Evolutionary conservation across 345 rosid genomes (phyloP), one percentile per base, ranked within the genome.

Genomic region (Lepidium didymum): DNA sequence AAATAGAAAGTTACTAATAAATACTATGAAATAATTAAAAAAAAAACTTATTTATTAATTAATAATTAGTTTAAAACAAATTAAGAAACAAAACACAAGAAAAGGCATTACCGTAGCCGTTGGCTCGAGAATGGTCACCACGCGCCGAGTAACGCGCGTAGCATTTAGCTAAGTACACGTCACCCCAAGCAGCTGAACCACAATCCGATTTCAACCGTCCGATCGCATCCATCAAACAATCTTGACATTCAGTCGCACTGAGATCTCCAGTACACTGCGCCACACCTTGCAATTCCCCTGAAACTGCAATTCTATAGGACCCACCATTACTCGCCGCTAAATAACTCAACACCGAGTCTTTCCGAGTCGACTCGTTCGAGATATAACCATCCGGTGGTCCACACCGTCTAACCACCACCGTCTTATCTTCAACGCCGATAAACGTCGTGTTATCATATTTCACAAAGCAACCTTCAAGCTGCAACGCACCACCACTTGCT

Each of bases 241-340:
- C 97, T 52, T 90, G 97, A 56, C 98, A 93, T 77, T 88, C 82
- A 10, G 59, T 81, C 7, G 53, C 54, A 73, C 87, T 88, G 72
- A 93, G 75, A 69, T 93, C 97, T 58, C 90, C 86, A 3, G 87
- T 84, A 56, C 98, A 93, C 78, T 93, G 97, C 10, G 89, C 94
- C 56, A 81, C 70, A 12, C 84, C 96, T 59, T 74, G 78, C 11
- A 83, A 15, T 7, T 62, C 62, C 62, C 92, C 89, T 0, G 87
- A 77, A 29, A 72, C 84, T 18, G 89, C 83, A 0, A 84, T 83
- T 67, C 94, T 77, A 19, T 81, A 87, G 2, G 80, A 67, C 31
- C 81, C 90, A 7, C 86, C 64, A 14, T 27, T 62, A 41, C 65
- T 74, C 9, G 84, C 49, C 9, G 50, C 80, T 56, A 92, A 35